phyloP scores from a whole-genome alignment of 2,329 filamentous ascomycete genomes.

The Aspergillus calidoustus region DNA sequence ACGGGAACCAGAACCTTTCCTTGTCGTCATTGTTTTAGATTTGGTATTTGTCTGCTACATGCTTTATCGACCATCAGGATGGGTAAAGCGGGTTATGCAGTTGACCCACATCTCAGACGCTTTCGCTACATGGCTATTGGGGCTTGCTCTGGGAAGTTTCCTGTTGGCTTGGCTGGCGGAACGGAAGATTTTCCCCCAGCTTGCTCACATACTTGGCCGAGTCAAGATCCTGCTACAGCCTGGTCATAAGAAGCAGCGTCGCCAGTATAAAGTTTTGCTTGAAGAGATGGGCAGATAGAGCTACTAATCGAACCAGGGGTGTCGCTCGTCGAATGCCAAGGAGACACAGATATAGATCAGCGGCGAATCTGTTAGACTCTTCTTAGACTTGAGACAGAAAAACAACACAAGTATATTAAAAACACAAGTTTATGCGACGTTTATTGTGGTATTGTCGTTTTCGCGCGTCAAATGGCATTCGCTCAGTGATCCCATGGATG shows the following conservation, averaged over 20 bases:
- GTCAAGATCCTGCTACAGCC: conserved; percentile 61
- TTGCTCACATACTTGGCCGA: conserved; percentile 71
- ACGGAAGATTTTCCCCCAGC: conserved; percentile 67
- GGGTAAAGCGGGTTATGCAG: conserved; percentile 78
- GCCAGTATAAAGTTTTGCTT: conserved; percentile 81
- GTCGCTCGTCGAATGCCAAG: background rate
- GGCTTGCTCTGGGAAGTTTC: conserved; percentile 72
- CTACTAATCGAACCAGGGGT: background rate
- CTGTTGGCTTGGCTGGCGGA: conserved; percentile 72
- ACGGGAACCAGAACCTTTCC: conserved; percentile 71
- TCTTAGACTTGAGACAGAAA: background rate
- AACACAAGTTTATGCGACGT: background rate
- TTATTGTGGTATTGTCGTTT: conserved; percentile 4
- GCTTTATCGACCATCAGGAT: conserved; percentile 73
- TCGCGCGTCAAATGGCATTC: background rate
- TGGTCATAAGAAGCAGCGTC: conserved; percentile 73
- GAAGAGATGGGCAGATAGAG: conserved; percentile 62
- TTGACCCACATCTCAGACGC: conserved; percentile 74
- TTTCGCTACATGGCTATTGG: conserved; percentile 75
- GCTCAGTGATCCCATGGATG: conserved; percentile 93
- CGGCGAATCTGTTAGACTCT: background rate
- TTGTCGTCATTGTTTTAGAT: conserved; percentile 73
- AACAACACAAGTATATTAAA: background rate
- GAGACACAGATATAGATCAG: background rate
- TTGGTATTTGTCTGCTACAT: conserved; percentile 76